Base-by-base conservation (phyloP, 495 filamentous ascomycete genomes). In the Penicillium ucsense region DNA sequence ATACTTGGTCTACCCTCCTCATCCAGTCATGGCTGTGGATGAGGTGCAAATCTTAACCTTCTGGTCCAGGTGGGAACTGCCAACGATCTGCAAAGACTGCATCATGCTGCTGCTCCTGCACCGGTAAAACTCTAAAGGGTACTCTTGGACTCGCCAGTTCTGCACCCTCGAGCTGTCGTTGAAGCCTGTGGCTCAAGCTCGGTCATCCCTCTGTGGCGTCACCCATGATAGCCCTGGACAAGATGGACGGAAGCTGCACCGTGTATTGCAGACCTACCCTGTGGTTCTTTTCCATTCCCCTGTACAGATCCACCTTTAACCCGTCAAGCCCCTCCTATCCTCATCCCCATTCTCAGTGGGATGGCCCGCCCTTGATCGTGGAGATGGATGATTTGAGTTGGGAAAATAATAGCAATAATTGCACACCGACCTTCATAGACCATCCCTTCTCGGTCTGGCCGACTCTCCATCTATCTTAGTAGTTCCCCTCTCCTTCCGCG, bases 321-420 rank as follows among this genome's bases (percentile, higher is more conserved):
- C 46, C 43, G 40, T 51, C 42, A 56, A 51, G n/a, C 8, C 59
- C 59, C 51, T 57, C 56, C 59, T 62, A 60, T 20, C 20, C 20
- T 20, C 20, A 20, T 20, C 20, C 20, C 20, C 20, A 20, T 20
- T 20, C 20, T 20, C 20, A 20, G 20, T 20, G 20, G 20, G 20
- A 20, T 1, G 20, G 53, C 58, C 58, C 57, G 57, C 52, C 59
- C 55, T 56, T 62, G 59, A 62, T 62, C 56, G 60, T 60, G 56
- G 57, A 32, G 52, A 53, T 46, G 56, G 54, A 56, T 59, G 46
- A 27, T 50, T 52, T 55, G 35, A 20, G 20, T 20, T 20, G 20
- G 20, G 20, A 20, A 20, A 20, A 20, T 20, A 20, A 20, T 39
- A 48, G 43, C 47, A 55, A 49, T 51, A 54, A 50, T 50, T 47